A percentile compares a stretch with the other conserved stretches of the same genome.
phyloP scores from a whole-genome alignment of 441 rosid species.

The Macaranga tanarius region DNA sequence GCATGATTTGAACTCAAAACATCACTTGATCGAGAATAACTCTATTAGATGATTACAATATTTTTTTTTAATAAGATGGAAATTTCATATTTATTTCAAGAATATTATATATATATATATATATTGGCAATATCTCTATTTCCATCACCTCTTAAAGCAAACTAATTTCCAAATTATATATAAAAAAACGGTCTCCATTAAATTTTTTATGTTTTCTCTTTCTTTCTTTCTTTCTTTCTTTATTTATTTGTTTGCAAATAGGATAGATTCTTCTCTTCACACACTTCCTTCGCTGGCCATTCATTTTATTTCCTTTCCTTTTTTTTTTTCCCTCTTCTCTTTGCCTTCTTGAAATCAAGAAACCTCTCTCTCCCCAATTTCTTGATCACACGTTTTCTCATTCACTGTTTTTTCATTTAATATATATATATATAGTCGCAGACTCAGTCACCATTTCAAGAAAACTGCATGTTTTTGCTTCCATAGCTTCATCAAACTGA shows the following conservation, averaged over 20 bases:
- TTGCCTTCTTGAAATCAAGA: background rate
- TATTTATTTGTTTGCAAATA: background rate
- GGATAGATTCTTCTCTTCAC: constrained; percentile 26
- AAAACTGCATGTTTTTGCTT: constrained; percentile 11
- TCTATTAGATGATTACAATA: no score
- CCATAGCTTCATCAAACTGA: constrained; percentile 1
- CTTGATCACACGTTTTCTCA: background rate
- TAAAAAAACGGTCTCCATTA: background rate
- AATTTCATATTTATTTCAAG: no score
- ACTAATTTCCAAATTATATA: background rate
- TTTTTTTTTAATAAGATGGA: no score
- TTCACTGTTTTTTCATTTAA: background rate
- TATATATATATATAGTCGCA: background rate
- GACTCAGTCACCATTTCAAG: background rate
- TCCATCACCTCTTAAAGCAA: no score
- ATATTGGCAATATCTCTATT: no score
- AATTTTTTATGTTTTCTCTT: no score
- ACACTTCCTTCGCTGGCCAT: constrained; percentile 24
- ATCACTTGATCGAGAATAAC: no score
- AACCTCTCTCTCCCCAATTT: background rate
- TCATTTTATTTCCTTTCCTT: constrained; percentile 4
- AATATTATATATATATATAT: no score
- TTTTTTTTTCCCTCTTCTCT: background rate
- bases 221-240: no score
- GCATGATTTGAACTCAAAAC: no score